Evolutionary conservation across 2,329 filamentous ascomycete genomes (phyloP), one percentile per base, ranked within the genome.

Genomic region (Penicillium sp.): DNA sequence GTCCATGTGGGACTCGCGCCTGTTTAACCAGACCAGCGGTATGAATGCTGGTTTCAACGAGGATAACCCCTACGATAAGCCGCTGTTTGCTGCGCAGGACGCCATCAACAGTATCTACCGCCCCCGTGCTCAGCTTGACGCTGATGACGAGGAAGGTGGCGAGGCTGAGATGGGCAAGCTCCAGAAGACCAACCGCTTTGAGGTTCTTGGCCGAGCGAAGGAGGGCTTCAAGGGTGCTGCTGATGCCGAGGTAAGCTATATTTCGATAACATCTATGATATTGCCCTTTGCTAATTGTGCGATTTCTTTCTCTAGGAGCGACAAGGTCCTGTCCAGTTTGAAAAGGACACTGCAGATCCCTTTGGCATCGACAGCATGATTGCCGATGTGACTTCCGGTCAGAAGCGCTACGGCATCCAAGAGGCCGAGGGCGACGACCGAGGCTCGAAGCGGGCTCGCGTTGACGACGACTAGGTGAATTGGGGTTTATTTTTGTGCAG

Each of bases 351-450:
- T 43, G 83, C 85, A 19, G 94, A 98, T 78, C 93, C 93, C 0
- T 98, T 98, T 76, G 93, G 96, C 53, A 95, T 98, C 68, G 93
- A 96, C 74, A 91, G 91, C 71, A 96, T 99, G 81, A 87, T 99
- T 75, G 89, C 87, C 38, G 93, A 97, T 76, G 93, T 84, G 28
- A 82, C 82, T 84, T 58, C 83, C 66, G 71, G 79, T 51, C 75
- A 78, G 70, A 80, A 80, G 67, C 76, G 78, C 59, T 79, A 79
- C 61, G 77, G 78, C 25, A 79, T 80, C 22, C 76, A 79, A 68
- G 77, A 79, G 65, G 74, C 68, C 10, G 75, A 77, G 35, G 65
- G 63, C 43, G 73, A 72, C 5, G 70, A 74, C 46, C 73, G 76
- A 25, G 74, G 75, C 38, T 76, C 75, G 19, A 97, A 97, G 82